Evolutionary conservation across 768 basidiomycete species (phyloP).

Genomic region (Dacryopinax primogenitus): DNA sequence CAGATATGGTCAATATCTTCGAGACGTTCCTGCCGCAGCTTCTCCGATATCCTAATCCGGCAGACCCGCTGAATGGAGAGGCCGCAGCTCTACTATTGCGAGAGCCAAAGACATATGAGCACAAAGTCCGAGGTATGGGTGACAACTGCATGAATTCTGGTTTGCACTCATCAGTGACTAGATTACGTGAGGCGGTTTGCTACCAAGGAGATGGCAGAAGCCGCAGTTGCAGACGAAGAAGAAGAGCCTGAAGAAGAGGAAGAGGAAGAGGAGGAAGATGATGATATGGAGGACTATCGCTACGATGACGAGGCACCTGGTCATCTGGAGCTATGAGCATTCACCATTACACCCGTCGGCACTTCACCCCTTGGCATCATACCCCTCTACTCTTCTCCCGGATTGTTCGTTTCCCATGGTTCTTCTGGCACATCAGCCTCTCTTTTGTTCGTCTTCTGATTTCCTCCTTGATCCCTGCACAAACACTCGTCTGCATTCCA

Average conservation of each 20-base stretch:
- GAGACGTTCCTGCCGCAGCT: conserved; percentile 96
- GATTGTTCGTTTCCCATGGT: conserved; percentile 3
- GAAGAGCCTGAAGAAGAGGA: conserved; percentile 54
- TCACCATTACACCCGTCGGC: conserved; percentile 1
- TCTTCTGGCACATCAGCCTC: conserved; percentile 11
- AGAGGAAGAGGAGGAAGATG: conserved; percentile 67
- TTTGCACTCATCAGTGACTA: conserved; percentile 22
- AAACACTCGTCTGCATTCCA: conserved; percentile 13
- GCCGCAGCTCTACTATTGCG: conserved; percentile 95
- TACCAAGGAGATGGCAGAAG: conserved; percentile 78
- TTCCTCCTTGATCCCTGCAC: conserved; percentile 18
- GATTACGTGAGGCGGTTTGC: conserved; percentile 96
- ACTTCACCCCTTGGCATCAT: conserved; percentile 8
- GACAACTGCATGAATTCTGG: not conserved
- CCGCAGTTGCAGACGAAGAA: conserved; percentile 47
- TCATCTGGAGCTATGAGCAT: conserved; percentile 15
- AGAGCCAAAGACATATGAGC: conserved; percentile 90
- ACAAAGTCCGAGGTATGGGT: conserved; percentile 72
- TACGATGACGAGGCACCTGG: conserved; percentile 38
- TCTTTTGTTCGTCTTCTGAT: conserved; percentile 15
- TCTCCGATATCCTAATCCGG: conserved; percentile 93
- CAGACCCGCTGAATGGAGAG: conserved; percentile 95
- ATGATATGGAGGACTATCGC: conserved; percentile 71
- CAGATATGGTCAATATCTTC: conserved; percentile 99
- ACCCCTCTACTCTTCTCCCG: not conserved